Conservation (phyloP, 202 grass and related monocot genomes). For the Saccharum hybrid region DNA sequence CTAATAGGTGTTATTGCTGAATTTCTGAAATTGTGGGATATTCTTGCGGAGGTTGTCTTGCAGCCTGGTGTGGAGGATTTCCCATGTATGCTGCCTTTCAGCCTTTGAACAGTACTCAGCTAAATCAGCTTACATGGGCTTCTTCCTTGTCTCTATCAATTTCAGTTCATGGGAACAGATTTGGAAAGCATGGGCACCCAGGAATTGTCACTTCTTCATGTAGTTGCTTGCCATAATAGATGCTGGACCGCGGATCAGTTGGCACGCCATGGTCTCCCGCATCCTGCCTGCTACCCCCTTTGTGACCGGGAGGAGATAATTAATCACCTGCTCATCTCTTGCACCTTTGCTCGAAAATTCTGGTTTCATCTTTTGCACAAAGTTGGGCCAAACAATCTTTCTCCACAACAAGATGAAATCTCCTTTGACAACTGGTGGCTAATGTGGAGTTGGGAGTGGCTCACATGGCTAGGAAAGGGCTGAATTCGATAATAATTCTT, state of each 20-base stretch:
- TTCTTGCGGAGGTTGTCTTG: background rate
- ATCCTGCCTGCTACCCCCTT: background rate
- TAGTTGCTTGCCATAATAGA: background rate
- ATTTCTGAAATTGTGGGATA: background rate
- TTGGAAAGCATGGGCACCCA: background rate
- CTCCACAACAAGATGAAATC: background rate
- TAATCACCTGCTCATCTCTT: background rate
- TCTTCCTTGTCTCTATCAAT: background rate
- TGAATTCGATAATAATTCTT: background rate
- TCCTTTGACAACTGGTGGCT: background rate
- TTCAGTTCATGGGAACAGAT: background rate
- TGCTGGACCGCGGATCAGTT: background rate
- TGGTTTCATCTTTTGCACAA: background rate
- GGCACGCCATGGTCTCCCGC: background rate
- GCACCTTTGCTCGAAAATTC: background rate
- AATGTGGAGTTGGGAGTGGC: background rate
- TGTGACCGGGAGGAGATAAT: background rate
- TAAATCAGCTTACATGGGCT: background rate
- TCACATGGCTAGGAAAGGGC: background rate
- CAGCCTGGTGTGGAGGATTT: background rate
- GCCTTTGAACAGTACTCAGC: background rate
- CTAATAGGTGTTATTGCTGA: background rate
- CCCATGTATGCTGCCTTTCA: background rate
- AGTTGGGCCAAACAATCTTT: background rate
- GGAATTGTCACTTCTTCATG: slow-evolving; percentile 8